phyloP scores from a whole-genome alignment of 495 filamentous ascomycete genomes.

The Annulohypoxylon maeteangense region DNA sequence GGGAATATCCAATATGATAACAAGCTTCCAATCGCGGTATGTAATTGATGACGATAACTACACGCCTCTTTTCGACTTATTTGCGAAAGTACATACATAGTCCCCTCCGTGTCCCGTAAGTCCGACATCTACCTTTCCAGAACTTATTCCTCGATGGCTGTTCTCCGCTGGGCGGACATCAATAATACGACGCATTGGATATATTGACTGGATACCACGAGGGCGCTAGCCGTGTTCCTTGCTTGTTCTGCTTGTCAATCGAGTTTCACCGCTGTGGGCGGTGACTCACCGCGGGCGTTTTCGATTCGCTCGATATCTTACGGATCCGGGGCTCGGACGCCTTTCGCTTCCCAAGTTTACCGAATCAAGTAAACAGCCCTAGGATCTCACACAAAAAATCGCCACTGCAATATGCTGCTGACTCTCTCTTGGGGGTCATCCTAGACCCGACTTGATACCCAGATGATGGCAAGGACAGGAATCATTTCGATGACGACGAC shows the following conservation, averaged over 20 bases:
- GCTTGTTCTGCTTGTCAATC: constrained; percentile 22
- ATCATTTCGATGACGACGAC: constrained; percentile 6
- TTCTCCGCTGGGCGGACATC: not conserved
- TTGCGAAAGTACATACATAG: not conserved
- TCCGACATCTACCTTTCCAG: constrained; percentile 23
- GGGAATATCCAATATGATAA: constrained; percentile 27
- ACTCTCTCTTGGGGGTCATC: constrained; percentile 10
- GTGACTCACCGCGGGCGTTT: constrained; percentile 38
- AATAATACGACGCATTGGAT: constrained; percentile 23
- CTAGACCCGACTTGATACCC: constrained; percentile 6
- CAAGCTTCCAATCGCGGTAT: constrained; percentile 12
- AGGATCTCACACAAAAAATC: constrained; percentile 21
- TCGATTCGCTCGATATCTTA: constrained; percentile 27
- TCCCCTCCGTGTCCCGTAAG: constrained; percentile 18
- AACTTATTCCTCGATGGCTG: constrained; percentile 11
- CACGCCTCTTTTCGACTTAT: constrained; percentile 30
- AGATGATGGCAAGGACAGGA: constrained; percentile 15
- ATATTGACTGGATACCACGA: constrained; percentile 18
- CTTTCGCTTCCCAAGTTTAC: constrained; percentile 19
- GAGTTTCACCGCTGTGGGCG: constrained; percentile 27
- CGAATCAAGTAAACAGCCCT: constrained; percentile 27
- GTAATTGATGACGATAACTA: constrained; percentile 23
- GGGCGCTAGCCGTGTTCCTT: constrained; percentile 18
- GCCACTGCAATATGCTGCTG: constrained; percentile 23
- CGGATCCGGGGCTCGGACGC: constrained; percentile 14